A percentile compares a stretch with the other conserved stretches of the same genome.
Conservation (phyloP, 108 stramenopile genomes). For the Skeletonema menzelii region DNA sequence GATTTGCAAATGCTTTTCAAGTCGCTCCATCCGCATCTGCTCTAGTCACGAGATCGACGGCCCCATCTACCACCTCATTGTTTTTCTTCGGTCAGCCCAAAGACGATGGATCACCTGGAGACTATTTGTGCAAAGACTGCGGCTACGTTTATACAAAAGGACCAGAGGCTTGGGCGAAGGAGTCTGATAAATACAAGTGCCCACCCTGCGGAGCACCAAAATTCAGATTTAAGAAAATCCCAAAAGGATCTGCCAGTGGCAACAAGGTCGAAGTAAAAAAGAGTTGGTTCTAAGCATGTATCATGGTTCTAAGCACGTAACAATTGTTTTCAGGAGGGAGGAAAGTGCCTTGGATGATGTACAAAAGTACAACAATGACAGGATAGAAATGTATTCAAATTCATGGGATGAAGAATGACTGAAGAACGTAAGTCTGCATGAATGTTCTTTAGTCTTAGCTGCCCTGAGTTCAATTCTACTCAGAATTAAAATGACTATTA, state of each 20-base stretch:
- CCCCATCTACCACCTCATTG: background rate
- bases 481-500: background rate
- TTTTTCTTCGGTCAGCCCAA: conserved; percentile 73
- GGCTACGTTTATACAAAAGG: conserved; percentile 91
- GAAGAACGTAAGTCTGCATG: background rate
- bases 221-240: conserved; percentile 84
- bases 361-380: background rate
- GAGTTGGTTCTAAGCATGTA: conserved; percentile 56
- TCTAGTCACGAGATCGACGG: background rate
- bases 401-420: background rate
- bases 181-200: conserved; percentile 61
- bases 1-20: conserved; percentile 17
- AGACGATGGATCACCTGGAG: conserved; percentile 79
- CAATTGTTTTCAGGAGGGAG: background rate
- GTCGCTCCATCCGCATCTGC: background rate
- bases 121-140: conserved; percentile 83
- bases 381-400: background rate
- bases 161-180: conserved; percentile 76
- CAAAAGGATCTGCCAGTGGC: conserved; percentile 69
- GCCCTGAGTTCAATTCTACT: background rate
- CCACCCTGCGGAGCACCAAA: conserved; percentile 85
- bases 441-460: background rate
- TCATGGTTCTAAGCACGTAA: conserved; percentile 48
- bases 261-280: conserved; percentile 78
- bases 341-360: background rate